Conservation (phyloP, 805 yeast genomes). For the Metschnikowia proteae region DNA sequence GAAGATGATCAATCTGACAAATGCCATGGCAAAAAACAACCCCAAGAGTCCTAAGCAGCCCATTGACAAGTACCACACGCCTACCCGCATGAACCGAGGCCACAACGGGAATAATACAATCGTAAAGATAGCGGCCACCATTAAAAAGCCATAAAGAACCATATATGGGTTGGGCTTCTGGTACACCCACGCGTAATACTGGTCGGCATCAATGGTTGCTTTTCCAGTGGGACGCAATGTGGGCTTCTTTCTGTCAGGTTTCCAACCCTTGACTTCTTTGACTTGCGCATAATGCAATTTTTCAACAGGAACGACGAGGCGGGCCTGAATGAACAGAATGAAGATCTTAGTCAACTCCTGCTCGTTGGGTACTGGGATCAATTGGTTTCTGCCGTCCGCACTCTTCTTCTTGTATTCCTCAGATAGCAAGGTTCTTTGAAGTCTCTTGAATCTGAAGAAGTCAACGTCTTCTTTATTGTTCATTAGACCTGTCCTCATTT, state of each 20-base stretch:
- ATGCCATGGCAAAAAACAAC: conserved; percentile 70
- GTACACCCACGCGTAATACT: conserved; percentile 82
- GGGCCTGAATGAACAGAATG: conserved; percentile 64
- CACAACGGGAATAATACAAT: conserved; percentile 86
- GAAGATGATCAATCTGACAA: conserved; percentile 72
- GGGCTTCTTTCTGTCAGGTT: conserved; percentile 63
- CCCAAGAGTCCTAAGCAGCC: conserved; percentile 69
- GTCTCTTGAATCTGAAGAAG: conserved; percentile 84
- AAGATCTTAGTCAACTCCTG: conserved; percentile 61
- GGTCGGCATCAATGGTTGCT: conserved; percentile 59
- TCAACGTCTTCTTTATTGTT: conserved; percentile 66
- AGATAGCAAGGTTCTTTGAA: conserved; percentile 69
- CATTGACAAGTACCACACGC: conserved; percentile 88
- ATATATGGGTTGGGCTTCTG: conserved; percentile 67
- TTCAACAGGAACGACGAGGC: conserved; percentile 69
- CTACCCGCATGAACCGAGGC: conserved; percentile 86
- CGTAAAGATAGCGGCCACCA: conserved; percentile 59
- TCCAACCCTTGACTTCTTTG: conserved; percentile 51
- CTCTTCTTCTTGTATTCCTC: conserved; percentile 61
- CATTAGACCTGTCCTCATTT: conserved; percentile 77
- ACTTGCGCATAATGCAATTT: conserved; percentile 71
- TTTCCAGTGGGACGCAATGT: conserved; percentile 50
- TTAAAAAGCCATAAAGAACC: conserved; percentile 58
- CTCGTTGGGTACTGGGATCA: conserved; percentile 43
- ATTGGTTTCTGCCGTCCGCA: conserved; percentile 41